Evolutionary conservation across 176 grass and related monocot species (phyloP), one percentile per base, ranked within the genome.

Genomic region (Rhynchospora tenuis): DNA sequence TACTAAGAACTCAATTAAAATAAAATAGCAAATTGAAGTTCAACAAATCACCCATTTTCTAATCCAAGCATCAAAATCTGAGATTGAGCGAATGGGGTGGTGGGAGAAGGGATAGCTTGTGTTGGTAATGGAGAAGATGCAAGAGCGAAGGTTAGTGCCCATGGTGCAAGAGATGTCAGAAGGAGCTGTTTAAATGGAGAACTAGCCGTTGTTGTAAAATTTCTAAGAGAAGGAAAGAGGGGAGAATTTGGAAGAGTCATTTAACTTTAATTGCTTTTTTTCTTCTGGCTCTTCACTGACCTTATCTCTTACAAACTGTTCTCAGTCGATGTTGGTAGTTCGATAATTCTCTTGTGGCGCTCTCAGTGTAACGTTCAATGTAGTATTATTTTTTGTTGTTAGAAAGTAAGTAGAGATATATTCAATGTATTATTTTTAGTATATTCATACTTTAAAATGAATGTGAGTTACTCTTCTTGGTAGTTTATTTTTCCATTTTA

Each of bases 81-180:
- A 15, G 92, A 92, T 50, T 94, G 90, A 22, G 89, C 83, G 82
- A 91, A 98, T 11, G 92, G 92, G 54, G 95, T 98, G 57, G 82
- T 51, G 65, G 66, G 38, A 28, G 73, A 87, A 90, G 85, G 73
- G 50, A 87, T 73, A 38, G 82, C 89, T 29, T 76, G 48, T 27
- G 76, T 33, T 55, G 85, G 74, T 22, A 87, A 77, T 31, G 89
- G 89, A 43, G 85, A 81, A 61, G 61, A 84, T 55, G 17, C 6
- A 4, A 90, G 59, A 26, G 68, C 57, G n/a, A 90, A 6, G 74
- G 82, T 78, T 43, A 90, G 38, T 42, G 73, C 71, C n/a, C 64
- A 56, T 67, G 85, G 89, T 64, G 89, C 69, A 51, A 91, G 61
- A 61, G 89, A 91, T 16, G 77, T 77, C 4, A 90, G 15, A 64